Percentiles rank a stretch among this genome's conserved stretches.
Evolutionary conservation across 352 stramenopile genomes (phyloP).

Genomic region (Globisporangium polare): DNA sequence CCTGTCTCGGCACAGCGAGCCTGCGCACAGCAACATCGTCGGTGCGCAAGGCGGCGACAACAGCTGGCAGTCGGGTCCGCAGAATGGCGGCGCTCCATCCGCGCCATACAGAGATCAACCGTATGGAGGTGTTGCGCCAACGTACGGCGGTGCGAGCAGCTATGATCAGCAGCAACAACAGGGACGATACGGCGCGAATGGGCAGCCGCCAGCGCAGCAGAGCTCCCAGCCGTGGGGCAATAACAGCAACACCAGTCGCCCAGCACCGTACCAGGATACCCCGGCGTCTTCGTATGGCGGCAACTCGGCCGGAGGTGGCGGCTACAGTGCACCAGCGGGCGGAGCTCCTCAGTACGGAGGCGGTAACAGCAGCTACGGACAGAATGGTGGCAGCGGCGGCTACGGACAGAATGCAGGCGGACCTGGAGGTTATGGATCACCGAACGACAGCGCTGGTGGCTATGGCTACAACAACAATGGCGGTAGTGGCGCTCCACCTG

Average conservation of each 20-base stretch:
- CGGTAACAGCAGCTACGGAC: conserved; percentile 10
- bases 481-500: conserved; percentile 11
- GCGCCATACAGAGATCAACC: conserved; percentile 15
- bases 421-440: conserved; percentile 18
- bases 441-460: conserved; percentile 3
- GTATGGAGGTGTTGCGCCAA: conserved; percentile 7
- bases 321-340: conserved; percentile 16
- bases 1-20: conserved; percentile 45
- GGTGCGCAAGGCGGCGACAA: conserved; percentile 17
- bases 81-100: background rate
- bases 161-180: conserved; percentile 16
- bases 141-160: conserved; percentile 12
- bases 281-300: conserved; percentile 20
- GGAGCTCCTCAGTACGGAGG: conserved; percentile 13
- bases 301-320: conserved; percentile 16
- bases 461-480: conserved; percentile 28
- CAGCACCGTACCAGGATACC: conserved; percentile 62
- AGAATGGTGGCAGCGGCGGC: conserved; percentile 5
- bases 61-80: conserved; percentile 19
- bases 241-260: conserved; percentile 21
- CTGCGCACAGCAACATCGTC: conserved; percentile 19
- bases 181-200: conserved; percentile 10
- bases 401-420: conserved; percentile 18
- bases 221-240: conserved; percentile 42
- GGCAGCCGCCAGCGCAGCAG: conserved; percentile 6